Evolutionary conservation across 2,329 filamentous ascomycete genomes (phyloP), one percentile per base, ranked within the genome.

Genomic region (Colletotrichum neosansevieriae): DNA sequence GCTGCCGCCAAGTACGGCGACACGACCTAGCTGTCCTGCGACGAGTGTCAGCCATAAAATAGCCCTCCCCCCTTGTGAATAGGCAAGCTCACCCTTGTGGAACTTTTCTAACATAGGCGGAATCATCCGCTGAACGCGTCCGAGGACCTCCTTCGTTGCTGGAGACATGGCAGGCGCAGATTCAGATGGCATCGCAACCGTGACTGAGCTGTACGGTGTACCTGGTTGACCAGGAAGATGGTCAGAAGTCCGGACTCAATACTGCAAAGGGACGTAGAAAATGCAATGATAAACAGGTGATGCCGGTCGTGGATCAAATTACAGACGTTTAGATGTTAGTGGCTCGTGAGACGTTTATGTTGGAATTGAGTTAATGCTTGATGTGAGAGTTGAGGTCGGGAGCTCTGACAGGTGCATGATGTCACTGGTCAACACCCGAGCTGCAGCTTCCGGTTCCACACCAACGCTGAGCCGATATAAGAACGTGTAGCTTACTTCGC

Each of bases 21-120:
- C 90, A 63, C 96, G 89, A 5, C 96, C 96, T 72, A 97, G 86
- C 80, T 98, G 95, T 68, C 96, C 95, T 97, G 74, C 4, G n/a
- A 36, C 1, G 13, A 66, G 4, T 9, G 49, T 61, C 17, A 56
- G 21, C 4, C 24, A 36, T 34, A 29, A 29, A 11, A 9, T 24
- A 36, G 49, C 4, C 3, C 10, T 9, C 10, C 10, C 3, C 12
- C 10, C 21, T 3, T 3, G 10, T 38, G 63, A 12, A 58, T 29
- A 38, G 68, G 50, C 63, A 12, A 10, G 72, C 81, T 54, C 77
- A 94, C 95, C 96, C 86, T 99, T 99, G 82, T 98, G 96, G 78
- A 98, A 98, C 76, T 89, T 93, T 77, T 96, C 93, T 61, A 98
- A 87, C 93, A 99, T 93, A 11, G 96, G 96, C 72, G 96, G 96